phyloP scores from a whole-genome alignment of 2,329 filamentous ascomycete genomes.

The Colletotrichum incanum region DNA sequence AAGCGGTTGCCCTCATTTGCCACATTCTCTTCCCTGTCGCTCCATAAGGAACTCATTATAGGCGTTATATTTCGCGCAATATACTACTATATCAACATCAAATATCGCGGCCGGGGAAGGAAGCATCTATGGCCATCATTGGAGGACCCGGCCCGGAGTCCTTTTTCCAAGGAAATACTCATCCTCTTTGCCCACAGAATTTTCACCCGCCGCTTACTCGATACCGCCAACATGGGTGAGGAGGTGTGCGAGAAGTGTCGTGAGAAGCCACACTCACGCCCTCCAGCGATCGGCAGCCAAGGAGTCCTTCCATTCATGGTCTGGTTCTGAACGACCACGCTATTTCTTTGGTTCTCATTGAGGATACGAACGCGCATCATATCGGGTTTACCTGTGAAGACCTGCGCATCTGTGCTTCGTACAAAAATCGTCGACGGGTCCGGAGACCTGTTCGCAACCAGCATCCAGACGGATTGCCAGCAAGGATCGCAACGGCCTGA shows the following conservation, averaged over 20 bases:
- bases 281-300: neutral
- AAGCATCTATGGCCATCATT: slow-evolving; percentile 8
- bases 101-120: slow-evolving; percentile 15
- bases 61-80: slow-evolving; percentile 27
- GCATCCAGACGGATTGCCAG: too few species aligned
- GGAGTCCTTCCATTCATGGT: neutral
- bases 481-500: neutral
- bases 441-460: neutral
- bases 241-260: neutral
- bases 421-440: neutral
- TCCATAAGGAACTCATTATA: slow-evolving; percentile 33
- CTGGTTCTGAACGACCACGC: neutral
- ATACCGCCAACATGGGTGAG: neutral
- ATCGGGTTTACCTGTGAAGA: neutral
- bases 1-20: slow-evolving; percentile 27
- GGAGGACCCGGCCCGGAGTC: slow-evolving; percentile 4
- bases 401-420: neutral
- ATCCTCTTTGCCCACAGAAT: slow-evolving; percentile 12
- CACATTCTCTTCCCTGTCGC: slow-evolving; percentile 21
- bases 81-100: slow-evolving; percentile 32
- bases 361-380: neutral
- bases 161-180: slow-evolving; percentile 14
- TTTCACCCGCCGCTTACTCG: slow-evolving; percentile 37
- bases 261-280: neutral
- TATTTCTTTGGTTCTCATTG: neutral